Evolutionary conservation across 2,329 filamentous ascomycete genomes (phyloP).

Genomic region (Falciphora oryzae): DNA sequence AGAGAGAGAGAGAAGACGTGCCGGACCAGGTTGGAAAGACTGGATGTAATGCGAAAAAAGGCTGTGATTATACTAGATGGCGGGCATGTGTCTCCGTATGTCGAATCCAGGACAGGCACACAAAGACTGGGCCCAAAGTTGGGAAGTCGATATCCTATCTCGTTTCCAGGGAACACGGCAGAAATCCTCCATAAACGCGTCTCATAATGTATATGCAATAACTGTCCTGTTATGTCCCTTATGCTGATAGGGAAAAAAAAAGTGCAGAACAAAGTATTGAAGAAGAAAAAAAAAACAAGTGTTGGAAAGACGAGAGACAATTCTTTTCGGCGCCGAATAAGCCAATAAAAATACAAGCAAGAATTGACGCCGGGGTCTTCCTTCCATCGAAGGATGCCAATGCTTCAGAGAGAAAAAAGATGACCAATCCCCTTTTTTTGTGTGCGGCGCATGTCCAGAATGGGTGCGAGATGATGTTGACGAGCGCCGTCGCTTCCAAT

Average conservation of each 20-base stretch:
- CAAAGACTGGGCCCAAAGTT: background rate
- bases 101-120: background rate
- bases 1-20: background rate
- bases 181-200: background rate
- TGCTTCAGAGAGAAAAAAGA: background rate
- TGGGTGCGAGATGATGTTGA: background rate
- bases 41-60: background rate
- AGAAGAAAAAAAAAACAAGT: background rate
- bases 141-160: too few relatives aligned
- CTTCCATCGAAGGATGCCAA: background rate
- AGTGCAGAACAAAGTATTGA: background rate
- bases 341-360: background rate
- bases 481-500: background rate
- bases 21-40: background rate
- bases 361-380: background rate
- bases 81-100: background rate
- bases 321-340: background rate
- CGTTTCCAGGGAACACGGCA: background rate
- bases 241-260: background rate
- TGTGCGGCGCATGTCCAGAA: background rate
- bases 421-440: background rate
- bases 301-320: background rate
- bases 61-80: background rate
- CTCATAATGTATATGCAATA: background rate
- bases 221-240: background rate